A percentile compares a stretch with the other conserved stretches of the same genome.
Evolutionary conservation across 2,329 filamentous ascomycete species (phyloP).

Genomic region (Nemania sp.): DNA sequence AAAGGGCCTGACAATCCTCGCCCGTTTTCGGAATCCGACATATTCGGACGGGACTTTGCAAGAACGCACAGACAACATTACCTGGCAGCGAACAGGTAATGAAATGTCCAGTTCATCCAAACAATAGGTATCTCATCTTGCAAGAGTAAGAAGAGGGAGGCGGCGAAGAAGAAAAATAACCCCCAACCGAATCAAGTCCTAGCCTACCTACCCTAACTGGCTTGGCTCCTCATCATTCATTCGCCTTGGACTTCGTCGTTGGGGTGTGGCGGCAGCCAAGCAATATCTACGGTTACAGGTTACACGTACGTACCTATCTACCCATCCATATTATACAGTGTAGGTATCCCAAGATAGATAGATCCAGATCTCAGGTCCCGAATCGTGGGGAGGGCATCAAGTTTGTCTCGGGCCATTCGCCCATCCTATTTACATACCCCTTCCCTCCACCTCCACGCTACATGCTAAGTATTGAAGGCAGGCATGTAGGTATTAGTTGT

Average conservation of each 20-base stretch:
- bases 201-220: conserved; percentile 12
- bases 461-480: too few species aligned
- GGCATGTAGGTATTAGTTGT: too few species aligned
- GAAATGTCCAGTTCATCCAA: conserved; percentile 24
- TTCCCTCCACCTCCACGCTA: neutral
- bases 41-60: conserved; percentile 27
- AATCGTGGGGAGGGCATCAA: conserved; percentile 18
- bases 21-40: conserved; percentile 35
- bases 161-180: too few species aligned
- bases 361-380: conserved; percentile 23
- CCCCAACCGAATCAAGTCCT: conserved; percentile 12
- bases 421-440: too few species aligned
- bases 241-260: conserved; percentile 18
- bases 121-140: too few species aligned
- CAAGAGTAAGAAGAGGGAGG: too few species aligned
- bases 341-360: neutral
- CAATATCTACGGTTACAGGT: conserved; percentile 13
- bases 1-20: conserved; percentile 28
- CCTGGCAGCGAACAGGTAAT: neutral
- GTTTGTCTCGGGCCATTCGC: conserved; percentile 21
- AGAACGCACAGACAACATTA: conserved; percentile 12
- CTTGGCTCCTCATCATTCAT: neutral
- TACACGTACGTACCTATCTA: conserved; percentile 11
- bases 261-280: conserved; percentile 2
- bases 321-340: too few species aligned